Base-by-base conservation (phyloP, 192 early-diverging fungal species). In the Coemansia sp. region DNA sequence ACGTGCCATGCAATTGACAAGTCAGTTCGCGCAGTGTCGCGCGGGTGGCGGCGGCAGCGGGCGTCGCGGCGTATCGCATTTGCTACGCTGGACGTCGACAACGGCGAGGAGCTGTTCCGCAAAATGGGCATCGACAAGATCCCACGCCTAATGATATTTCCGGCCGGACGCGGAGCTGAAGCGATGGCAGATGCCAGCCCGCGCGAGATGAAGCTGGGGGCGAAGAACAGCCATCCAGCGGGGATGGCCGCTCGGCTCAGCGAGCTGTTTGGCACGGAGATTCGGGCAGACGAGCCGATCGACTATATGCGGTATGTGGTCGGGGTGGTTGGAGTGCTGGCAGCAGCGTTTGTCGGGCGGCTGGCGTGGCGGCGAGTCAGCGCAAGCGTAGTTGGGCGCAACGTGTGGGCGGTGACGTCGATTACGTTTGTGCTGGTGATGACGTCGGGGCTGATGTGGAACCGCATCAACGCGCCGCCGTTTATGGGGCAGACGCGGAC, bases 361-460 rank as follows among this genome's bases (percentile, higher is more conserved):
- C 38, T 69, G 58, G 73, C 63, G 17, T 71, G 70, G 59, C 63
- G 38, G 53, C 56, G 71, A 19, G 35, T 81, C 9, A 61, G 66
- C 38, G 56, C 71, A 52, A 52, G 69, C 12, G 52, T 39, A 43
- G 63, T 81, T n/a, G 66, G 68, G 5, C 68, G 70, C 45, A 81
- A 68, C 38, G 23, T 66, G 38, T 71, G 69, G 66, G 69, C 73
- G 2, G 65, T 75, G 37, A 58, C 41, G 12, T 61, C 69, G 5
- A 75, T 72, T 48, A 29, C 69, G 60, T 82, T 82, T 69, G 71
- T 73, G 50, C 58, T 82, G 63, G 52, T 82, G 67, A 82, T 82
- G 79, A 76, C 67, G 23, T 76, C 79, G 27, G 79, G 79, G 27
- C 73, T 66, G 56, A 82, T 82, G 79, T 82, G 79, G 79, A 73